Conservation (phyloP, 140 eudicot genomes). For the Senecio squalidus region DNA sequence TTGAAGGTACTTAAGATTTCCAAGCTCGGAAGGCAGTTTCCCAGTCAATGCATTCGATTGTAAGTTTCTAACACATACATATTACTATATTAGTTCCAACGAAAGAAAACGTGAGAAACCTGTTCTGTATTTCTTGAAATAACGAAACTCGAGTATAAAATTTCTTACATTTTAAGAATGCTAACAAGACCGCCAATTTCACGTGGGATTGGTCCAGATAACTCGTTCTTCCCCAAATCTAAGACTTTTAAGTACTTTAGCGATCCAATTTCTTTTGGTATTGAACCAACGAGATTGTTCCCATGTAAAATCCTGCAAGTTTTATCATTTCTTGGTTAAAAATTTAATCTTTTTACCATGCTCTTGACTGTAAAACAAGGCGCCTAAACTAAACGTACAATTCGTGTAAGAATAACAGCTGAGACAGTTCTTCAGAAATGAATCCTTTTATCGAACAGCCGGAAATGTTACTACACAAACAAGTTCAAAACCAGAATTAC, state of each 20-base stretch:
- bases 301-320: constrained; percentile 63
- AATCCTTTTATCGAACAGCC: constrained; percentile 78
- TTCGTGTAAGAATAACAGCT: constrained; percentile 53
- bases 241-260: constrained; percentile 61
- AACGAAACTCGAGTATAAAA: background rate
- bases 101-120: too few relatives aligned
- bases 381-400: constrained; percentile 41
- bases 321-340: background rate
- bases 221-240: constrained; percentile 84
- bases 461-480: constrained; percentile 68
- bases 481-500: constrained; percentile 9
- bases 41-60: constrained; percentile 86
- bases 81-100: too few relatives aligned
- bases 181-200: constrained; percentile 65
- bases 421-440: constrained; percentile 58
- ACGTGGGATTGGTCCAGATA: constrained; percentile 88
- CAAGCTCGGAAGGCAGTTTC: constrained; percentile 68
- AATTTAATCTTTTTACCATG: background rate
- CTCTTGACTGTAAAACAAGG: constrained; percentile 4
- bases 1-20: constrained; percentile 62
- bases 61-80: constrained; percentile 51
- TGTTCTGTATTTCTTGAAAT: background rate
- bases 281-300: constrained; percentile 66
- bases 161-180: constrained; percentile 57
- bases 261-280: constrained; percentile 81